Conservation (phyloP, 2,329 filamentous ascomycete species). For the Magnaporthales sp. region DNA sequence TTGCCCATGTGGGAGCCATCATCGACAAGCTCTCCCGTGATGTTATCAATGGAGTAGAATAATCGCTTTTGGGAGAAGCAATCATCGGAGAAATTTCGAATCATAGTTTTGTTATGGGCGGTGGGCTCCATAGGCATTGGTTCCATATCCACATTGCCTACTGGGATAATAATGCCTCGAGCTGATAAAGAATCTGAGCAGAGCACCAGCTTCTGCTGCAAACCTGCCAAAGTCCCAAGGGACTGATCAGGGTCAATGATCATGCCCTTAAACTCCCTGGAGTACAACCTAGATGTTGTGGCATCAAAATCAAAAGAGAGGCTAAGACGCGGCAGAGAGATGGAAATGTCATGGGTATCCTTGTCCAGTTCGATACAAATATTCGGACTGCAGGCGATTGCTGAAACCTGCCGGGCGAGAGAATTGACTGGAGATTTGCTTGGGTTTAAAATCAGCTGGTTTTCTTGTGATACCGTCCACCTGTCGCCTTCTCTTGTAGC, state of each 20-base stretch:
- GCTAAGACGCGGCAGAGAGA: background rate
- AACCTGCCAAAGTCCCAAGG: background rate
- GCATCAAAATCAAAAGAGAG: background rate
- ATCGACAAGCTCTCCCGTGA: conserved; percentile 39
- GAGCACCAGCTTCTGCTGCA: background rate
- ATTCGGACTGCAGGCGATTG: background rate
- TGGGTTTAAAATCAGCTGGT: background rate
- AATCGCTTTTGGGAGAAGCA: background rate
- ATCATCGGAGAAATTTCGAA: background rate
- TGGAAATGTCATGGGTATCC: background rate
- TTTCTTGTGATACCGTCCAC: background rate
- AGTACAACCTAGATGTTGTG: background rate
- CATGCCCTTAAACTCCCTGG: background rate
- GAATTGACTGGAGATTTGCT: background rate
- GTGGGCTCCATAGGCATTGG: background rate
- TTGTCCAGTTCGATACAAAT: background rate
- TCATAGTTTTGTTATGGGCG: background rate
- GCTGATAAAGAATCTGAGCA: background rate
- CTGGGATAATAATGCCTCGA: background rate
- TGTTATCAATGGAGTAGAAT: conserved; percentile 29
- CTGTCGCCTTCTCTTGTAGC: background rate
- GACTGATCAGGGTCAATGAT: background rate
- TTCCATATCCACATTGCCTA: background rate
- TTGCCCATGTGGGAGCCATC: conserved; percentile 42
- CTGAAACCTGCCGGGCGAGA: background rate